Evolutionary conservation across 331 rosid genomes (phyloP), one percentile per base, ranked within the genome.

Genomic region (Ulmus americana): DNA sequence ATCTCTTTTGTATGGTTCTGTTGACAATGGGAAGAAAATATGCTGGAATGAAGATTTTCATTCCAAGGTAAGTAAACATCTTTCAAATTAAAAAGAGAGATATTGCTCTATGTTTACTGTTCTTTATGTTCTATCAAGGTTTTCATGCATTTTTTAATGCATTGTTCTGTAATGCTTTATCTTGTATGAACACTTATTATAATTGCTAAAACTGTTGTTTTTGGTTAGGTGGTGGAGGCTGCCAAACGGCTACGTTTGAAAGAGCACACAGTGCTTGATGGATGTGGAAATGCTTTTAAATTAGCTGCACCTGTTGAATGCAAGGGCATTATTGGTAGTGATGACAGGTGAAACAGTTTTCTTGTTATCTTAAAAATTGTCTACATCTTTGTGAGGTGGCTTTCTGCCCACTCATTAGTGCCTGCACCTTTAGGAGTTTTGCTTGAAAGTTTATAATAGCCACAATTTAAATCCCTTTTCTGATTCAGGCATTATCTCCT

Each of bases 271-370:
- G 97, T 90, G 67, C 78, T 78, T 70, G 99, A 94, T 79, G 99
- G 90, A 78, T 87, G 95, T 74, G 99, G 90, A 58, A 84, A 85
- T 76, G 83, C 70, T 77, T 84, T 85, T 80, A 90, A 88, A 62
- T 85, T 94, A 76, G 97, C 97, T 79, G 99, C 99, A 41, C 99
- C 99, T 0, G 99, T 94, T 70, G 99, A 94, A 76, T 90, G 97
- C 88, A 94, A 94, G 83, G 99, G 99, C 50, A 94, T 94, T 66
- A 87, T 94, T 66, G 99, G 99, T 69, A 91, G 99, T 65, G 99
- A 94, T 79, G 99, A 87, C 85, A 74, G 99, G 99, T 94, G 82
- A 63, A 42, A 57, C 20, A 68, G 40, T 39, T 69, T 14, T 45
- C 18, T 70, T 55, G 55, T 43, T 20, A 51, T 62, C 39, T 53